Base-by-base conservation (phyloP, 805 yeast genomes). In the Pichia cabralensis region DNA sequence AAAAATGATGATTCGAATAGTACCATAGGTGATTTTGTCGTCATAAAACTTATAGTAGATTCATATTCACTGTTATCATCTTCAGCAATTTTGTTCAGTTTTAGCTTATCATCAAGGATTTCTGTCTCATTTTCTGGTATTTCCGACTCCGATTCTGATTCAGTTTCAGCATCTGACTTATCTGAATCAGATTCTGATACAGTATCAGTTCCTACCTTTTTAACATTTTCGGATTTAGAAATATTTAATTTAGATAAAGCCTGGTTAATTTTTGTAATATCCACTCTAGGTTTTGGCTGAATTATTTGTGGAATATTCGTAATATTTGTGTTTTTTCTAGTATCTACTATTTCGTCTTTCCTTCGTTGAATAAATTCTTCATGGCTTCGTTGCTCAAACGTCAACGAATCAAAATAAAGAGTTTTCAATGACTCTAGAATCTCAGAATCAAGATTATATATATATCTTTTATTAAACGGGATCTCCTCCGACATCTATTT, bases 11-110 rank as follows among this genome's bases (percentile, higher is more conserved):
- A 71, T 38, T 67, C 62, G 51, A 79, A 78, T 27, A 71, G 59
- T 1, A 83, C 65, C 34, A 59, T 72, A 1, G 96, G 86, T 0
- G 94, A 76, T 45, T 75, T 72, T 0, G 89, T 76, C 37, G 79
- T 74, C 40, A 80, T 49, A 48, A 67, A 74, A 48, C 79, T 69
- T 24, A 66, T 56, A 19, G 56, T 54, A 17, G 59, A 49, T 22
- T 52, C 65, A 13, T 37, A 37, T 49, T 58, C 12, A 8, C 31
- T 34, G 12, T 23, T 27, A n/a, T 16, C 23, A 9, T 16, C 5
- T 22, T 36, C 38, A 24, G 3, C 5, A 23, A 13, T 4, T 12
- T 18, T 12, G 13, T 22, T 6, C 11, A 12, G n/a, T 12, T 11
- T 22, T 22, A n/a, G 11, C 24, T 22, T 7, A 20, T n/a, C 9